These are phyloP conservation scores for Scleroderma citrinum DNA, from an alignment of 768 basidiomycete genomes.

Conservation along the genomic window DNA sequence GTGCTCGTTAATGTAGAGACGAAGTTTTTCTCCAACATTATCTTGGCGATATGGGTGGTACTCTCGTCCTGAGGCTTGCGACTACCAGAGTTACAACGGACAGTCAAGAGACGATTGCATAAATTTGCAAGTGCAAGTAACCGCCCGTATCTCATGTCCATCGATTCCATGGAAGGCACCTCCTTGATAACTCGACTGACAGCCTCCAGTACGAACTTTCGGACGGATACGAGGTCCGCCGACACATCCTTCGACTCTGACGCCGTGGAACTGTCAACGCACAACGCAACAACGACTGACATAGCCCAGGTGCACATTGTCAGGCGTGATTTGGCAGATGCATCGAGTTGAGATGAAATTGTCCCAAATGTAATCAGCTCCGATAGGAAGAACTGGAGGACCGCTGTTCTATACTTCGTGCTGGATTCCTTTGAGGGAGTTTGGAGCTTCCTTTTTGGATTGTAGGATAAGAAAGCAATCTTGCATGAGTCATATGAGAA, in stretches of 20 bases:
- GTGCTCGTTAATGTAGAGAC: conserved; percentile 84
- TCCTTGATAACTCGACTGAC: conserved; percentile 87
- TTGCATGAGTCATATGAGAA: conserved; percentile 95
- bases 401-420: conserved; percentile 56
- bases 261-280: conserved; percentile 69
- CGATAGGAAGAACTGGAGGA: conserved; percentile 75
- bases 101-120: conserved; percentile 80
- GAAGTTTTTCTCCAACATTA: conserved; percentile 98
- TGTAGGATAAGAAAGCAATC: conserved; percentile 74
- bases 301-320: conserved; percentile 80
- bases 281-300: conserved; percentile 89
- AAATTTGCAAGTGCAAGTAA: conserved; percentile 83
- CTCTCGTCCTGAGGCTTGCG: conserved; percentile 58
- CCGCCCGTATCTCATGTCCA: conserved; percentile 81
- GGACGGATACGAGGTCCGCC: conserved; percentile 76
- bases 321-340: conserved; percentile 49
- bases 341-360: conserved; percentile 55
- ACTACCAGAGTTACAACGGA: conserved; percentile 54
- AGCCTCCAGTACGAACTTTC: conserved; percentile 87
- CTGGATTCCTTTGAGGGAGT: conserved; percentile 57
- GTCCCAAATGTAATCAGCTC: conserved; percentile 78
- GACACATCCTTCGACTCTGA: conserved; percentile 74
- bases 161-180: conserved; percentile 45
- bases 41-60: conserved; percentile 90
- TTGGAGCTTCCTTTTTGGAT: conserved; percentile 53